Conservation (phyloP, 106 monocot species). For the Alisma plantagoaquatica region DNA sequence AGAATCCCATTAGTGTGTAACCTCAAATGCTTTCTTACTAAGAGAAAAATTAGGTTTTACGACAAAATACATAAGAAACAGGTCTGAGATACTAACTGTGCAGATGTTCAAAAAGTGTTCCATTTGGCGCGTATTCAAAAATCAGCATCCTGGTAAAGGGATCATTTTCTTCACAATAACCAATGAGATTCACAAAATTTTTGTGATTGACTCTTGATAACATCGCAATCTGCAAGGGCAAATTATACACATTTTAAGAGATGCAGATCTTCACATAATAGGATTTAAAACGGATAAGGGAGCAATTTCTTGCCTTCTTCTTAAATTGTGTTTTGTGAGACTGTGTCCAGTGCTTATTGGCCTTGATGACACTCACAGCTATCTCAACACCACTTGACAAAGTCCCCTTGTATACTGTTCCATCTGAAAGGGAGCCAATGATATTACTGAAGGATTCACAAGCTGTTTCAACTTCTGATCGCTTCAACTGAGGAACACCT, state of each 20-base stretch:
- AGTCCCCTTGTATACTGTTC: conserved; percentile 73
- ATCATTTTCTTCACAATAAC: conserved; percentile 60
- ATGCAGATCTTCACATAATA: background rate
- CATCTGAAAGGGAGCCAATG: conserved; percentile 41
- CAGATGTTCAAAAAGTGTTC: conserved; percentile 78
- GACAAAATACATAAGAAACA: no score
- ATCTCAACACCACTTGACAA: conserved; percentile 90
- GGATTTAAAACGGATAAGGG: background rate
- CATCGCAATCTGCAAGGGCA: conserved; percentile 34
- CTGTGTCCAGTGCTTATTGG: conserved; percentile 42
- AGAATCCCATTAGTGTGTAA: no score
- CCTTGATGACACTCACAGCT: conserved; percentile 38
- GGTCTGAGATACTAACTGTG: conserved; percentile 42
- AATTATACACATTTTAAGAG: no score
- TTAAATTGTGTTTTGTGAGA: conserved; percentile 53
- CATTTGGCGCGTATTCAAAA: conserved; percentile 87
- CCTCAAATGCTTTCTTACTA: no score
- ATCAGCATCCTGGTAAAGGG: conserved; percentile 87
- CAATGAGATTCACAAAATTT: conserved; percentile 83
- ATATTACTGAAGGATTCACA: conserved; percentile 95
- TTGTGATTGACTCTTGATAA: conserved; percentile 75
- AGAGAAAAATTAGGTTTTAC: no score
- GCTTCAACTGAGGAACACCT: conserved; percentile 65
- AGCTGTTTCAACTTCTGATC: conserved; percentile 65
- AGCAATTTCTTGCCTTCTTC: conserved; percentile 40